Percentiles rank a stretch among this genome's conserved stretches.
Evolutionary conservation across 345 rosid genomes (phyloP).

Genomic region (Populus tremula): DNA sequence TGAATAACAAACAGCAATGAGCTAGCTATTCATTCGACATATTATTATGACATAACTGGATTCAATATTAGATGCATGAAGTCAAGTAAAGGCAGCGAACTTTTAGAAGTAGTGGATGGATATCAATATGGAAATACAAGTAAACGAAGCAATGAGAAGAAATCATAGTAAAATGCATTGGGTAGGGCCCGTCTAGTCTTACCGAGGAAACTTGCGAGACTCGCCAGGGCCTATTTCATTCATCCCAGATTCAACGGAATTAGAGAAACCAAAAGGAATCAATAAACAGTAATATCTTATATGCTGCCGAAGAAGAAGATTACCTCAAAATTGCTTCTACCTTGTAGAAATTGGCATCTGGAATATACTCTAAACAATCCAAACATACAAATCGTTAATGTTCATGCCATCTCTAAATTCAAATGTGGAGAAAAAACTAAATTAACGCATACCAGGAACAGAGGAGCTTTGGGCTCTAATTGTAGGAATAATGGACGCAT

Average conservation of each 20-base stretch:
- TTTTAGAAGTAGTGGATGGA: no score
- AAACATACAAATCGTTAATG: neutral
- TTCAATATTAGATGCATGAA: no score
- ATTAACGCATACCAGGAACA: conserved; percentile 36
- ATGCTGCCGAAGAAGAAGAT: neutral
- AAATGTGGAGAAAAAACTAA: neutral
- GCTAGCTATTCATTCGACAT: no score
- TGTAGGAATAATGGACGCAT: conserved; percentile 33
- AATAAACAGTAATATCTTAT: neutral
- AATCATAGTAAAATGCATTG: no score
- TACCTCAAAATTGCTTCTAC: conserved; percentile 88
- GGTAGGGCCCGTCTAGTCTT: conserved; percentile 18
- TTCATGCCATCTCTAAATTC: neutral
- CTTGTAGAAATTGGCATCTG: conserved; percentile 76
- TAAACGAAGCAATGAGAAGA: no score
- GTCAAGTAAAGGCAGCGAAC: no score
- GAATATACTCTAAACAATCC: conserved; percentile 43
- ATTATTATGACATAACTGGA: no score
- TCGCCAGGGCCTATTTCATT: conserved; percentile 71
- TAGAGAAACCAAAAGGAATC: neutral
- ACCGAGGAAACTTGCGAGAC: conserved; percentile 79
- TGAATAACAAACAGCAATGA: no score
- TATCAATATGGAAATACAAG: no score
- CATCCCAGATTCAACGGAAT: conserved; percentile 9
- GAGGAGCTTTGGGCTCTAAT: conserved; percentile 50